A percentile compares a stretch with the other conserved stretches of the same genome.
Conservation (phyloP, 164 flowering plant species). For the Sextonia rubra region DNA sequence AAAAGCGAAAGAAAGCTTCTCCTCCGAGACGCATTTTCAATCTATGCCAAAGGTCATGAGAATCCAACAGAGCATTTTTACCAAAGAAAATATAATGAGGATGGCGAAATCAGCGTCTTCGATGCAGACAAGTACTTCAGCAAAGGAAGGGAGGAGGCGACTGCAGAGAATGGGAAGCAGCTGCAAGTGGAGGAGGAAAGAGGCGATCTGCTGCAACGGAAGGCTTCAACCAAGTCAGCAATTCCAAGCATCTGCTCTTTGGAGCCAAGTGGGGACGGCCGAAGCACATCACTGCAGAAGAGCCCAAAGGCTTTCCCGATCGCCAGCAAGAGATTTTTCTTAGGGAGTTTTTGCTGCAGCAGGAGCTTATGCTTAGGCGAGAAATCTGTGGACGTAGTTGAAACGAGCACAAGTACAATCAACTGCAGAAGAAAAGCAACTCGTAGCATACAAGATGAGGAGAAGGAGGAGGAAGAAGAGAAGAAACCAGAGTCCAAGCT, state of each 20-base stretch:
- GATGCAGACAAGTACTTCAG: slow-evolving; percentile 69
- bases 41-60: slow-evolving; percentile 26
- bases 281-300: slow-evolving; percentile 37
- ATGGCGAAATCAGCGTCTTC: slow-evolving; percentile 63
- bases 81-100: slow-evolving; percentile 29
- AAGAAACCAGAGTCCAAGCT: too few species aligned
- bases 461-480: not conserved
- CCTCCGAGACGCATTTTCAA: slow-evolving; percentile 39
- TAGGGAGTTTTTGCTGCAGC: slow-evolving; percentile 42
- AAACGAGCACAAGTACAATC: too few species aligned
- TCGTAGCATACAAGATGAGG: slow-evolving; percentile 2
- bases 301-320: slow-evolving; percentile 3
- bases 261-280: slow-evolving; percentile 70
- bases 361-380: slow-evolving; percentile 38
- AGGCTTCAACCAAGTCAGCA: slow-evolving; percentile 19
- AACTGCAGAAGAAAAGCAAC: not conserved
- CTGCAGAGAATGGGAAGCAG: slow-evolving; percentile 4
- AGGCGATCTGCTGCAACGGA: not conserved
- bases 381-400: slow-evolving; percentile 39
- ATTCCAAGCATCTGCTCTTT: slow-evolving; percentile 58
- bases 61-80: slow-evolving; percentile 13
- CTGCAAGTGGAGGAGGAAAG: slow-evolving; percentile 1
- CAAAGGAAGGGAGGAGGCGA: slow-evolving; percentile 32
- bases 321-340: slow-evolving; percentile 29
- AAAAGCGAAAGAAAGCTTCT: slow-evolving; percentile 11